A percentile compares a stretch with the other conserved stretches of the same genome.
phyloP scores from a whole-genome alignment of 768 basidiomycete species.

The Termitomyces sp. region DNA sequence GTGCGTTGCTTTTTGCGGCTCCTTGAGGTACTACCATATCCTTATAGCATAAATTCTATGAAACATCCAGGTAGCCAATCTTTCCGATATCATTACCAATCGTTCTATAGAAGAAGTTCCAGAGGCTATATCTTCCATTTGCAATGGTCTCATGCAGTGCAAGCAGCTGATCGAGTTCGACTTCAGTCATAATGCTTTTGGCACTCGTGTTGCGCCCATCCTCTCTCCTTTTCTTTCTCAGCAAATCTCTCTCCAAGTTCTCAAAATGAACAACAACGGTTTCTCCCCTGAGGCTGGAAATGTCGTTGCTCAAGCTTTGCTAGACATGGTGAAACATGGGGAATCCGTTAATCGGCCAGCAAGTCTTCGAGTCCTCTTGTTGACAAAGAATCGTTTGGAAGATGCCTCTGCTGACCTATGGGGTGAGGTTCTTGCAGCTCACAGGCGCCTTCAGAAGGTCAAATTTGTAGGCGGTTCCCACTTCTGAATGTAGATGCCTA shows the following conservation, averaged over 20 bases:
- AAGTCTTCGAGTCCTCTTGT: background rate
- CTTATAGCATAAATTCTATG: no score
- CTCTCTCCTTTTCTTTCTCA: background rate
- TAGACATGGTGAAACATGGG: background rate
- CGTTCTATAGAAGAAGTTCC: background rate
- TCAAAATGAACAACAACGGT: background rate
- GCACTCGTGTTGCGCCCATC: background rate
- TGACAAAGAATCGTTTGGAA: background rate
- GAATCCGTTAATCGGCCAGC: background rate
- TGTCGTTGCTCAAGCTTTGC: background rate
- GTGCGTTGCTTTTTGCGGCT: background rate
- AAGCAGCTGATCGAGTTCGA: background rate
- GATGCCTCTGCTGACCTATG: background rate
- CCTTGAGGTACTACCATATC: no score
- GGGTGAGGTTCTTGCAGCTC: background rate
- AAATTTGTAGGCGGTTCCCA: background rate
- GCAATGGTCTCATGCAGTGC: background rate
- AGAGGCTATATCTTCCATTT: background rate
- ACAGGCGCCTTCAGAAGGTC: background rate
- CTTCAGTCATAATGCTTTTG: background rate
- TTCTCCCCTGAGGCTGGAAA: background rate
- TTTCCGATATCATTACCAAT: background rate
- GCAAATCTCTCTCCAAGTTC: background rate
- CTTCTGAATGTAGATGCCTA: background rate
- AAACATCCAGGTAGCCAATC: background rate